Evolutionary conservation across 345 rosid species (phyloP).

Genomic region (Moricandia moricandioides): DNA sequence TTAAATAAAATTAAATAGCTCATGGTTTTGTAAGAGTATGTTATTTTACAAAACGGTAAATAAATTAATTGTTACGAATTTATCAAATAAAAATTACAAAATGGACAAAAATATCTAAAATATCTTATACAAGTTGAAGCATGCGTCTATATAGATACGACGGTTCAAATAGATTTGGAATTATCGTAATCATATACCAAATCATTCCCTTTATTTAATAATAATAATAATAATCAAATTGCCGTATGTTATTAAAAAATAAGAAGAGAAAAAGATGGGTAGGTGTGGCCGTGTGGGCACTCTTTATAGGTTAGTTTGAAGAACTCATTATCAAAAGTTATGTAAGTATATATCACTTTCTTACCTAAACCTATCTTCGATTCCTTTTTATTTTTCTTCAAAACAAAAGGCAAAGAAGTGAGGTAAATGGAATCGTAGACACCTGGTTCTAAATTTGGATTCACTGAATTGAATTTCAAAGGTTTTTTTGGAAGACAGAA

Average conservation of each 20-base stretch:
- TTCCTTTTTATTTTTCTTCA: not conserved
- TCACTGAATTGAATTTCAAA: not conserved
- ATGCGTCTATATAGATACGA: not conserved
- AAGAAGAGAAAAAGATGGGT: slow-evolving; percentile 23
- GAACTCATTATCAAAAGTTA: slow-evolving; percentile 24
- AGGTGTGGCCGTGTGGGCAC: slow-evolving; percentile 26
- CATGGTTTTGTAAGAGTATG: not conserved
- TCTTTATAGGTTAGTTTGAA: slow-evolving; percentile 29
- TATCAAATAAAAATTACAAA: not conserved
- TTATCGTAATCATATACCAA: slow-evolving; percentile 22
- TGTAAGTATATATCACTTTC: slow-evolving; percentile 14
- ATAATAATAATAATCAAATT: not conserved
- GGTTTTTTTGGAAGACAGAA: not conserved
- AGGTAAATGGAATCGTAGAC: not conserved
- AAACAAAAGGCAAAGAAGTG: not conserved
- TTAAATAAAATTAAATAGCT: not conserved
- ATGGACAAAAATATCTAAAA: not conserved
- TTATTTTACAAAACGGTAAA: not conserved
- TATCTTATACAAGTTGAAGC: not conserved
- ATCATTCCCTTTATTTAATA: not conserved
- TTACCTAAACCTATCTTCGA: slow-evolving; percentile 24
- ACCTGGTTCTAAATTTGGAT: not conserved
- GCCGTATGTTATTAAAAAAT: slow-evolving; percentile 5
- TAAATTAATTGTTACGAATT: not conserved
- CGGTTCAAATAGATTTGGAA: not conserved